These are phyloP conservation scores for Fabrea salina DNA, from an alignment of 169 alveolate genomes.

Conservation along the genomic window DNA sequence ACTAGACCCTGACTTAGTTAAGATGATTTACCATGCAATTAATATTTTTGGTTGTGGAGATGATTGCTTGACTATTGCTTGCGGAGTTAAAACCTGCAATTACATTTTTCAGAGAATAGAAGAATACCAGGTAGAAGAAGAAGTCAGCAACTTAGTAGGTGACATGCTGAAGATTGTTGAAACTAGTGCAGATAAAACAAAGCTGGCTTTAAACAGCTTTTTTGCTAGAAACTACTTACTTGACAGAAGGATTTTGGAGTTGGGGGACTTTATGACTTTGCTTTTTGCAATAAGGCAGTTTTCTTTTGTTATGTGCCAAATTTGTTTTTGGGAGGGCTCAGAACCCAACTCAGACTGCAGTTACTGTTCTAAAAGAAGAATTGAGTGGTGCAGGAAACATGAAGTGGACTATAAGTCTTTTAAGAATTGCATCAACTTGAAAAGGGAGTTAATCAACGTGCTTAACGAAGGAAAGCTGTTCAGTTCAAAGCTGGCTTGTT, in stretches of 20 bases:
- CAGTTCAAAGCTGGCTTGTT: no score
- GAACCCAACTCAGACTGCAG: no score
- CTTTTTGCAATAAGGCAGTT: neutral
- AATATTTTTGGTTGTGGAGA: neutral
- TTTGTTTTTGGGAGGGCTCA: no score
- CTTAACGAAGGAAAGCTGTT: no score
- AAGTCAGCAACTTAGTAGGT: neutral
- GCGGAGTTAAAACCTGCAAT: neutral
- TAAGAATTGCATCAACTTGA: neutral
- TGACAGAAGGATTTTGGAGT: neutral
- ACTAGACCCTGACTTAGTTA: neutral
- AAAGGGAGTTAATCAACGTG: neutral
- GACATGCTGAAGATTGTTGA: neutral
- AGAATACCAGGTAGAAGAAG: neutral
- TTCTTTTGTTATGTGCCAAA: neutral
- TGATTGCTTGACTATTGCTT: neutral
- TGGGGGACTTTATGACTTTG: neutral
- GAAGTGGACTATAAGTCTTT: neutral
- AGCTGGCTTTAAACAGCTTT: neutral
- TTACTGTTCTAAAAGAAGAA: no score
- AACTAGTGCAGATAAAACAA: neutral
- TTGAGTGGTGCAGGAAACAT: no score
- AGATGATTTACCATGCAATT: constrained; percentile 10
- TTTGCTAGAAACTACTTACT: neutral
- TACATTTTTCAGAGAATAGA: neutral